phyloP scores from a whole-genome alignment of 495 filamentous ascomycete species.

The Talaromyces liani region DNA sequence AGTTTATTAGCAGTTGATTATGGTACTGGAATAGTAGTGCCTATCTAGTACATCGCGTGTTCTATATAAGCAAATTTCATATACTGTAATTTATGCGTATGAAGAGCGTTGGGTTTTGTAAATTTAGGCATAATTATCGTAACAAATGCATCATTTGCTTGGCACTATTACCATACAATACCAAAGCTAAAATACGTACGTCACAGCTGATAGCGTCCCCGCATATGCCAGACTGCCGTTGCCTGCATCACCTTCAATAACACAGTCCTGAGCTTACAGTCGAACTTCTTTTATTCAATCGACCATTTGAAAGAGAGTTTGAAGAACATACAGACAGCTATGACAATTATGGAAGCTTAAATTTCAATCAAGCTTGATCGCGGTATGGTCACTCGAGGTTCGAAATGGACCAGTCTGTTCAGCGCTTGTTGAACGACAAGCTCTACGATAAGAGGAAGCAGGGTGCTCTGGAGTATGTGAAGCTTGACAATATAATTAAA shows the following conservation, averaged over 20 bases:
- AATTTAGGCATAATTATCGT: neutral
- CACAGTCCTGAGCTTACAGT: neutral
- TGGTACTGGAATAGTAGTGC: neutral
- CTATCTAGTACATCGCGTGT: neutral
- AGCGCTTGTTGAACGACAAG: constrained; percentile 92
- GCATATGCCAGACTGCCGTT: neutral
- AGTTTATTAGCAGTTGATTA: constrained; percentile 87
- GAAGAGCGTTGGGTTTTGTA: neutral
- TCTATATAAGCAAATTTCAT: neutral
- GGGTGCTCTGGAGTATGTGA: constrained; percentile 86
- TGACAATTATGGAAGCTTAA: neutral
- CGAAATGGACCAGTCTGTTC: constrained; percentile 78
- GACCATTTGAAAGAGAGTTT: neutral
- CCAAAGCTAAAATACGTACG: constrained; percentile 1
- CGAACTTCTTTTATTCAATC: neutral
- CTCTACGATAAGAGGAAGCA: constrained; percentile 96
- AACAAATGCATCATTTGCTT: neutral
- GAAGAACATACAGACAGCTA: neutral
- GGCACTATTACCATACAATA: neutral
- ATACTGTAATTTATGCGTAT: neutral
- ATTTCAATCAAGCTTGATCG: neutral
- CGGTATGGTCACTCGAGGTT: constrained; percentile 2
- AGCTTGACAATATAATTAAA: neutral
- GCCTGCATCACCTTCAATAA: neutral
- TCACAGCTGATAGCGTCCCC: constrained; percentile 6